These are phyloP conservation scores for Hypoxylon lienhwacheense DNA, from an alignment of 495 filamentous ascomycete species.

Conservation along the genomic window DNA sequence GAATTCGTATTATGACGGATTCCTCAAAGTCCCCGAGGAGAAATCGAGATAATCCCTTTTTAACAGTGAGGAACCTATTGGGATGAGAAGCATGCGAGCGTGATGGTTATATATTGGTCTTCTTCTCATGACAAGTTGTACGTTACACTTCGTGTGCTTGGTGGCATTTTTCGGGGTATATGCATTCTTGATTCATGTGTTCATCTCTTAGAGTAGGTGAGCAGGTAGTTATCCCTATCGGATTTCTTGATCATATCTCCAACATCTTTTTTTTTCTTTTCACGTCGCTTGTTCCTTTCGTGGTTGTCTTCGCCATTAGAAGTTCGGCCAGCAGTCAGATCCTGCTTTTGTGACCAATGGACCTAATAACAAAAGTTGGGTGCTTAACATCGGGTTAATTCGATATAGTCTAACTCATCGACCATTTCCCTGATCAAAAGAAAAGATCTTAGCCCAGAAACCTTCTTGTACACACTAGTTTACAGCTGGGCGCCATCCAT, in stretches of 20 bases:
- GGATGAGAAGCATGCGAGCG: constrained; percentile 12
- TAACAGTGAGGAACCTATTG: not conserved
- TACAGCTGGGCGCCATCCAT: not conserved
- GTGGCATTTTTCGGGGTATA: constrained; percentile 20
- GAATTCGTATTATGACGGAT: constrained; percentile 61
- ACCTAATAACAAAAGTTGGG: not conserved
- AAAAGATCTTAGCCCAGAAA: too few relatives aligned
- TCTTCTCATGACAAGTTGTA: constrained; percentile 17
- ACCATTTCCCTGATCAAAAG: not conserved
- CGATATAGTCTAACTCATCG: not conserved
- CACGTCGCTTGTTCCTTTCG: not conserved
- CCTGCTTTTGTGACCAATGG: not conserved
- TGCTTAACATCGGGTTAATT: not conserved
- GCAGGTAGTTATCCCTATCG: not conserved
- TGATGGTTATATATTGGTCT: constrained; percentile 1
- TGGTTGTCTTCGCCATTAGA: not conserved
- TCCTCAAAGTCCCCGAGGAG: constrained; percentile 48
- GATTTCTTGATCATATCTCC: not conserved
- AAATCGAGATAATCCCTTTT: constrained; percentile 7
- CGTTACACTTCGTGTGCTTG: constrained; percentile 15
- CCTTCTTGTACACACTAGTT: too few relatives aligned
- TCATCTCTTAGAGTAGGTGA: constrained; percentile 10
- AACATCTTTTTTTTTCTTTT: not conserved
- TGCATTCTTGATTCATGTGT: constrained; percentile 16
- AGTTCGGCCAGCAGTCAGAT: not conserved